Evolutionary conservation across 2,329 filamentous ascomycete genomes (phyloP).

Genomic region (Trichoderma koningii): DNA sequence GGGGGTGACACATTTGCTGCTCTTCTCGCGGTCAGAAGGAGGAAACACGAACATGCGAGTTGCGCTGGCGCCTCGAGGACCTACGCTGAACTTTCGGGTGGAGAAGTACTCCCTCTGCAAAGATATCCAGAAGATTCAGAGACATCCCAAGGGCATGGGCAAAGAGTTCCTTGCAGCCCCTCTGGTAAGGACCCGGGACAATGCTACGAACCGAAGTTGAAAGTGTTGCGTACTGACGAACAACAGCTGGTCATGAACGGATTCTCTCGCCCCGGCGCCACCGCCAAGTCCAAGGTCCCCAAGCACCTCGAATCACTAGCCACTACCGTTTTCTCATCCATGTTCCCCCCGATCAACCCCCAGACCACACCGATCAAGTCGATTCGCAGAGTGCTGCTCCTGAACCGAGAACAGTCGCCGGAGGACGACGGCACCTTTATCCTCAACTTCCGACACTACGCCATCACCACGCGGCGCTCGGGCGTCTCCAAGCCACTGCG

Average conservation of each 20-base stretch:
- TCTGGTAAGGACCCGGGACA: conserved; percentile 60
- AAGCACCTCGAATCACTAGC: conserved; percentile 91
- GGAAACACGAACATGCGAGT: conserved; percentile 93
- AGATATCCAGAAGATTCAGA: conserved; percentile 81
- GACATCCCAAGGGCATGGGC: conserved; percentile 76
- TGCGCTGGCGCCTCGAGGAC: conserved; percentile 83
- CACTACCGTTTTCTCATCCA: conserved; percentile 91
- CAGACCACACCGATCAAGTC: conserved; percentile 85
- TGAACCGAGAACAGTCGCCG: conserved; percentile 73
- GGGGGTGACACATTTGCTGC: conserved; percentile 86
- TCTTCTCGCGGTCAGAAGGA: conserved; percentile 86
- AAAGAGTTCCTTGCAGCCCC: conserved; percentile 87
- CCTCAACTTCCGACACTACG: conserved; percentile 88
- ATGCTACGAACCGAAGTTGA: neutral
- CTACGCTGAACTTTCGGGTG: conserved; percentile 90
- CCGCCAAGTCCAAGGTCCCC: conserved; percentile 70
- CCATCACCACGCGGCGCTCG: conserved; percentile 85
- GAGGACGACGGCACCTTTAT: conserved; percentile 71
- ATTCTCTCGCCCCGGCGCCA: conserved; percentile 68
- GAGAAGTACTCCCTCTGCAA: conserved; percentile 94
- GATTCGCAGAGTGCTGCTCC: conserved; percentile 86
- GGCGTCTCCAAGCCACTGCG: conserved; percentile 83
- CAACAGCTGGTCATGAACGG: conserved; percentile 93
- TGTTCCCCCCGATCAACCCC: conserved; percentile 94
- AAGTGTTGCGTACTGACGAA: conserved; percentile 33